Evolutionary conservation across 805 yeast genomes (phyloP), one percentile per base, ranked within the genome.

Genomic region (Yamadazyma olivae): DNA sequence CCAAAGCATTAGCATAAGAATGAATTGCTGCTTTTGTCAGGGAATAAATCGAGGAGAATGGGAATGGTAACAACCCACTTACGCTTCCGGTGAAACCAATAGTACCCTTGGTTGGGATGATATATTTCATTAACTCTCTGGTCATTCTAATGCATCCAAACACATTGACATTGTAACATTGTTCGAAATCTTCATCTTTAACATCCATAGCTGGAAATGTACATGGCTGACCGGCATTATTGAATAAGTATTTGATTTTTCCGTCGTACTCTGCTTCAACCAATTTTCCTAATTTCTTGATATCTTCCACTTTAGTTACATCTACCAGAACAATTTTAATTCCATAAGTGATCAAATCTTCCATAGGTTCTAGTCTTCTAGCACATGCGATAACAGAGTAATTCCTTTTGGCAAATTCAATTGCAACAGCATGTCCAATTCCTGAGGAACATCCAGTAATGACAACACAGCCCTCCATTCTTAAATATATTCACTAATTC

Each of bases 161-260:
- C 0, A 84, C 84, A 51, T 85, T 85, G 15, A 81, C 86, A 33
- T 74, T 70, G 51, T 75, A 77, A 38, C 79, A 74, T 43, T 70
- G 70, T 23, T 57, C 61, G 19, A 78, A 47, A 22, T 58, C 68
- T 9, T 70, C 80, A 51, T 82, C 79, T 3, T 71, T 59, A 3
- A 79, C 83, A 56, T 83, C 93, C 31, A 74, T 44, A 0, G 84
- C 86, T 1, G 93, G 86, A 35, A 78, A 67, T 0, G 85, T 75
- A 49, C 90, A 84, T 15, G 87, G 71, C 46, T 75, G 81, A 13
- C 90, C 90, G 1, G 95, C 95, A 54, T 84, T 85, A 56, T 85
- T 84, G 61, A 69, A 83, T 35, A 84, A 56, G 7, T 81, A 46
- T 48, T 83, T 87, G 38, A 83, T 54, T 33, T 43, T 39, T 1